These are phyloP conservation scores for Moesziomyces antarcticus DNA, from an alignment of 1,284 basidiomycete species.

Conservation along the genomic window DNA sequence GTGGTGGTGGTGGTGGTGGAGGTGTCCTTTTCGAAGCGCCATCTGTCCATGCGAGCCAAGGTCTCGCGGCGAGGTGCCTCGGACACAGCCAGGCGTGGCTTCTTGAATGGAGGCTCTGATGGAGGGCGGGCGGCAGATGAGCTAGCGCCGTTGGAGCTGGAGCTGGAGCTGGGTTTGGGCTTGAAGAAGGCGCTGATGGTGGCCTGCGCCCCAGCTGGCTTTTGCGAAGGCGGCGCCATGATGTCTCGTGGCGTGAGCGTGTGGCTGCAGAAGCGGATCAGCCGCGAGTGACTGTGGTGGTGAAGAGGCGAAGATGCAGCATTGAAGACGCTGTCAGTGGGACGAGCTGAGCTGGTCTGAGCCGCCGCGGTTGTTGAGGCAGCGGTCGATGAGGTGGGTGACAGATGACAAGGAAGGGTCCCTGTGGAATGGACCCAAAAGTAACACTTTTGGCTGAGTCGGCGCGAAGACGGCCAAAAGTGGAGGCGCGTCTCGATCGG, in stretches of 20 bases:
- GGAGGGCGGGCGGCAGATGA: constrained; percentile 5
- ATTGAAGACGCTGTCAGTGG: background rate
- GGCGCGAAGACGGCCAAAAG: too few species aligned
- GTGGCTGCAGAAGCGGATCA: too few species aligned
- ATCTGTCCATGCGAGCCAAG: constrained; percentile 36
- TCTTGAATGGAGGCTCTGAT: constrained; percentile 27
- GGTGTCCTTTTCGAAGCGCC: constrained; percentile 21
- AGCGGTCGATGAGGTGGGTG: too few species aligned
- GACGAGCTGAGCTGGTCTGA: too few species aligned
- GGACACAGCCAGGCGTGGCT: constrained; percentile 9
- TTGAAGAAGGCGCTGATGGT: constrained; percentile 56
- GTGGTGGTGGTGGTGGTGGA: too few species aligned
- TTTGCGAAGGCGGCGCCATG: constrained; percentile 32
- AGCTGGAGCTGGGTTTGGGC: constrained; percentile 21
- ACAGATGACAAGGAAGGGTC: too few species aligned
- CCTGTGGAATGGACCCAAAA: too few species aligned
- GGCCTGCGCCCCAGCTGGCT: constrained; percentile 16
- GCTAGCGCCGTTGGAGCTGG: constrained; percentile 9
- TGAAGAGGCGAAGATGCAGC: background rate
- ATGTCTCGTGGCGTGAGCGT: background rate
- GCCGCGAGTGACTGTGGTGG: constrained; percentile 1
- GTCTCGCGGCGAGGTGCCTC: constrained; percentile 30
- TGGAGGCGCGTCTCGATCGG: too few species aligned
- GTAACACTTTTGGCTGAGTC: too few species aligned
- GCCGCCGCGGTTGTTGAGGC: too few species aligned